Percentiles rank a stretch among this genome's conserved stretches.
Evolutionary conservation across 352 stramenopile species (phyloP).

Genomic region (Pythium aquatile): DNA sequence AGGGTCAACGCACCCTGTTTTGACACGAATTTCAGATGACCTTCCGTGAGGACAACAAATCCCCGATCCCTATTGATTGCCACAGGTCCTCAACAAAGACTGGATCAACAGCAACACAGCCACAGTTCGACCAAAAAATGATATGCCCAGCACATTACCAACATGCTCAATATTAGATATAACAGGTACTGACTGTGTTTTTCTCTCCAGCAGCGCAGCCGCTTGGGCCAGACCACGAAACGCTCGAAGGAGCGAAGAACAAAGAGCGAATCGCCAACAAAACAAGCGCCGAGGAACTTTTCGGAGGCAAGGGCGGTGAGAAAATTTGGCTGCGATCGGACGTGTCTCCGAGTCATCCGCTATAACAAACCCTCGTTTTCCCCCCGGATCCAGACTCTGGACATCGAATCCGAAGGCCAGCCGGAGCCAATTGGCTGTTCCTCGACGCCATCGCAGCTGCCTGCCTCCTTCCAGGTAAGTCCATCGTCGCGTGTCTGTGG

Average conservation of each 20-base stretch:
- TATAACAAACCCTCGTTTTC: not conserved
- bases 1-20: not conserved
- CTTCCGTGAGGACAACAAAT: not conserved
- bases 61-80: not conserved
- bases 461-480: not conserved
- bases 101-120: no score
- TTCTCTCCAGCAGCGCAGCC: not conserved
- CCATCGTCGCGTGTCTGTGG: conserved; percentile 4
- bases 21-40: not conserved
- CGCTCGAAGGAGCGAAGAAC: conserved; percentile 4
- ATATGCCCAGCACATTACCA: not conserved
- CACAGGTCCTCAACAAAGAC: not conserved
- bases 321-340: conserved; percentile 1
- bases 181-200: conserved; percentile 1
- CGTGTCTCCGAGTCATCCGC: not conserved
- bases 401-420: not conserved
- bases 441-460: conserved; percentile 1
- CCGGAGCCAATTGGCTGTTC: not conserved
- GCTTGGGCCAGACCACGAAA: not conserved
- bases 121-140: not conserved
- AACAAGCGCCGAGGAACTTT: not conserved
- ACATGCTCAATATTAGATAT: not conserved
- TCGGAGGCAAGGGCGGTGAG: not conserved
- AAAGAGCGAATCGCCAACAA: conserved; percentile 5
- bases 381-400: not conserved